These are phyloP conservation scores for Microbotryum lychnidis-dioicae DNA, from an alignment of 1,284 basidiomycete genomes.

Conservation along the genomic window DNA sequence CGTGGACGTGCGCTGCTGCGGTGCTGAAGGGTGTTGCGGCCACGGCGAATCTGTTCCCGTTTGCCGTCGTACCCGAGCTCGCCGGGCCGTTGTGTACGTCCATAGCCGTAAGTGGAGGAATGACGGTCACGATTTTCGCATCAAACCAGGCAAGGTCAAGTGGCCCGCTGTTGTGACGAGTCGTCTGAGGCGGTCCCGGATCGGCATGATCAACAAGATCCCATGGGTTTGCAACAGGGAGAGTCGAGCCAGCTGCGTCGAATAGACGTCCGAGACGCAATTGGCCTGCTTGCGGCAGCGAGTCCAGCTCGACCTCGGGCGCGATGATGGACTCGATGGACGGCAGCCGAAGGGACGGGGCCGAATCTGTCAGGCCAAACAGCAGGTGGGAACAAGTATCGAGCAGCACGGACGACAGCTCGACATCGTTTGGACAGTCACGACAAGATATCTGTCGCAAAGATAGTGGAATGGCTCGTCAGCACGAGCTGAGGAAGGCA, in stretches of 20 bases:
- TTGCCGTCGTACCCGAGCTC: neutral
- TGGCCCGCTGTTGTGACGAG: constrained; percentile 25
- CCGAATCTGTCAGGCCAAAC: constrained; percentile 16
- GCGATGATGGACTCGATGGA: constrained; percentile 8
- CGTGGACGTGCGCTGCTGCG: neutral
- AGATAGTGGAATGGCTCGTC: no score
- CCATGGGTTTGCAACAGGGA: constrained; percentile 21
- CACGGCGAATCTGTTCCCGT: neutral
- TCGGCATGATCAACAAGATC: constrained; percentile 28
- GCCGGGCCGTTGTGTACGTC: constrained; percentile 16
- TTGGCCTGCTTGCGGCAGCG: constrained; percentile 14
- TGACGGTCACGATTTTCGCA: constrained; percentile 13
- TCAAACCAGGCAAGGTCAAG: constrained; percentile 29
- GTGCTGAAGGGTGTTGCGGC: no score
- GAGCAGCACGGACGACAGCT: constrained; percentile 13
- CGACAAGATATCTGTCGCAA: constrained; percentile 7
- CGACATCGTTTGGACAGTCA: neutral
- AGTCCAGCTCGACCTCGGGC: constrained; percentile 1
- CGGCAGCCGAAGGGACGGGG: constrained; percentile 1
- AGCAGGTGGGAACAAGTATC: constrained; percentile 23
- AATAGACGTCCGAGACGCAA: constrained; percentile 22
- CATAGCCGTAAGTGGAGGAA: constrained; percentile 25
- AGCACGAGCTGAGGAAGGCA: neutral
- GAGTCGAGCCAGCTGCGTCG: constrained; percentile 4
- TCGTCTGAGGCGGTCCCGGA: neutral